These are phyloP conservation scores for Botrytis paeoniae DNA, from an alignment of 2,329 filamentous ascomycete genomes.

Conservation along the genomic window DNA sequence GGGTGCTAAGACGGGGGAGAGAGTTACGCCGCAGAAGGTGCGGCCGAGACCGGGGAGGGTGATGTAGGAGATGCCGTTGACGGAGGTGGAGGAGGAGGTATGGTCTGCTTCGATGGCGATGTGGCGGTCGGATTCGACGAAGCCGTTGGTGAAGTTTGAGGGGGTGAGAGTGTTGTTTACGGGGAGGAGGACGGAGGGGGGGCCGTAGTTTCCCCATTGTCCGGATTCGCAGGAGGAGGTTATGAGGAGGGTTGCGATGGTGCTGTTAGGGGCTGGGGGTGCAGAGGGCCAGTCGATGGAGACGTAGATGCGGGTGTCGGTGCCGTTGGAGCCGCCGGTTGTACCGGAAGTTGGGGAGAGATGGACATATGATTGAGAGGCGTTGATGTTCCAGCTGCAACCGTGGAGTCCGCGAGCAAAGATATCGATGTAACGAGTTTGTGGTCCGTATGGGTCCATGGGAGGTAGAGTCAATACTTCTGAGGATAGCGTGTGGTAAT, in stretches of 20 bases:
- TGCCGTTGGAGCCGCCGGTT: conserved; percentile 46
- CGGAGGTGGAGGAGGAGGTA: conserved; percentile 45
- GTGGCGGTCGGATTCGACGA: conserved; percentile 59
- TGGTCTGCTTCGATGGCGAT: conserved; percentile 55
- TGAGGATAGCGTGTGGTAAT: conserved; percentile 55
- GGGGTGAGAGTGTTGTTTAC: conserved; percentile 51
- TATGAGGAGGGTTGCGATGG: conserved; percentile 52
- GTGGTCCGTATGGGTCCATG: conserved; percentile 56
- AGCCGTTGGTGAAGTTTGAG: conserved; percentile 51
- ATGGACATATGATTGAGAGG: conserved; percentile 49
- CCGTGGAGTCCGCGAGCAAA: conserved; percentile 54
- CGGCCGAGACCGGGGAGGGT: conserved; percentile 55
- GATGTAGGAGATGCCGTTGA: conserved; percentile 44
- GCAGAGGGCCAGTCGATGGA: conserved; percentile 55
- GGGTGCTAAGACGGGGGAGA: conserved; percentile 51
- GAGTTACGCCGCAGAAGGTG: conserved; percentile 55
- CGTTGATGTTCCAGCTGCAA: conserved; percentile 52
- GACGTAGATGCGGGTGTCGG: conserved; percentile 52
- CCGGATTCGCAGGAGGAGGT: conserved; percentile 44
- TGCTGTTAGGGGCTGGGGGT: conserved; percentile 41
- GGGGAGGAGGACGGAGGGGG: conserved; percentile 52
- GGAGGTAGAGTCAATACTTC: conserved; percentile 53
- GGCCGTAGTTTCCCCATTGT: conserved; percentile 43
- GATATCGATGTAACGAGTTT: conserved; percentile 59
- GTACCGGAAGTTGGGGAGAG: conserved; percentile 50